A percentile compares a stretch with the other conserved stretches of the same genome.
Conservation (phyloP, 345 rosid genomes). For the Dipteronia sinensis region DNA sequence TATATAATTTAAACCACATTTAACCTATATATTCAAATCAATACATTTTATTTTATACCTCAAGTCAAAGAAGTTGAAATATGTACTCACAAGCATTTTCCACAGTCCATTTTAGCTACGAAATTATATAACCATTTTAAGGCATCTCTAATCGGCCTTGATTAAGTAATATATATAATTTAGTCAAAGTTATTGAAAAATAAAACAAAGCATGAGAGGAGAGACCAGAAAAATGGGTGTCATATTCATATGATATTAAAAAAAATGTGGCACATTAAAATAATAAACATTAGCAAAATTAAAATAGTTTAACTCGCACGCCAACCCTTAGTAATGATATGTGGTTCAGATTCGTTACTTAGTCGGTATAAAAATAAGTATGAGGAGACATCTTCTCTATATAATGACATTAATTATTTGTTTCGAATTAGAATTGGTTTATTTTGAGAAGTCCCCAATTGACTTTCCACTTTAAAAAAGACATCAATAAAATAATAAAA, state of each 20-base stretch:
- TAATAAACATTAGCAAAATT: too few relatives aligned
- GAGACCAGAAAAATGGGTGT: background rate
- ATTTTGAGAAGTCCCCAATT: too few relatives aligned
- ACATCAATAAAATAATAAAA: background rate
- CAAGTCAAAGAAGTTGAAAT: constrained; percentile 3
- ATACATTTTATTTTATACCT: background rate
- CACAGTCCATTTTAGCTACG: background rate
- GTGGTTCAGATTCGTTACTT: too few relatives aligned
- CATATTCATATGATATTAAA: background rate
- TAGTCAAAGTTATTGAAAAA: constrained; percentile 10
- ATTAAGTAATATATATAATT: background rate
- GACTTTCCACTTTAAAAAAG: too few relatives aligned
- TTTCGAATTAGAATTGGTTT: too few relatives aligned
- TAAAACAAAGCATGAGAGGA: background rate
- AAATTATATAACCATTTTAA: background rate
- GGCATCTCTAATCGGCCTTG: background rate
- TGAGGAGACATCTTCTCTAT: too few relatives aligned
- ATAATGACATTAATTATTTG: too few relatives aligned
- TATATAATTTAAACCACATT: too few relatives aligned
- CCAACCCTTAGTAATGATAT: too few relatives aligned
- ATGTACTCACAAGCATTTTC: background rate
- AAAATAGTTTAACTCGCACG: too few relatives aligned
- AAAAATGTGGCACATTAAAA: background rate
- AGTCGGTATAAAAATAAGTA: too few relatives aligned
- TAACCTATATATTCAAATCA: background rate